These are phyloP conservation scores for Eremochloa ophiuroides DNA, from an alignment of 176 grass and related monocot species.

Conservation along the genomic window DNA sequence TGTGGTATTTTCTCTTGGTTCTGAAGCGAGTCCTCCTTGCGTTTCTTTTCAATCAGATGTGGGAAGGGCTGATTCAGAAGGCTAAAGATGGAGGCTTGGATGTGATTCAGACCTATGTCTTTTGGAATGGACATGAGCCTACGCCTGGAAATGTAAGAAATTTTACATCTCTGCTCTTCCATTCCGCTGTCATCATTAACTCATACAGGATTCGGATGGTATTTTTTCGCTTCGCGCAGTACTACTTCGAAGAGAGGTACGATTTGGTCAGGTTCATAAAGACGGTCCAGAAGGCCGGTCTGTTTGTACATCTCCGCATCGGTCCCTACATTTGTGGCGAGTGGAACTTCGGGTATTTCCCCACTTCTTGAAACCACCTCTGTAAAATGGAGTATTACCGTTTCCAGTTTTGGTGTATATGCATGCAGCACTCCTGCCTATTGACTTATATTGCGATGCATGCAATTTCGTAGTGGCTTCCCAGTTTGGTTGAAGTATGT, in stretches of 20 bases:
- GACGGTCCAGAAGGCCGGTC: conserved; percentile 73
- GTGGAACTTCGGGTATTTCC: conserved; percentile 95
- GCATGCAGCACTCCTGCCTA: conserved; percentile 4
- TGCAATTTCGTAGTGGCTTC: conserved; percentile 68
- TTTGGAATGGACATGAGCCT: conserved; percentile 98
- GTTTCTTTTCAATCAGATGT: conserved; percentile 62
- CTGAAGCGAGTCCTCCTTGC: not conserved
- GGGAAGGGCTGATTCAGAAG: conserved; percentile 93
- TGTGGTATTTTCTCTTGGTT: not conserved
- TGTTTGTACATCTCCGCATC: conserved; percentile 95
- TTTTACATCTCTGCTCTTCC: not conserved
- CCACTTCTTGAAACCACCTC: conserved; percentile 9
- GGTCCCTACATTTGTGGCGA: conserved; percentile 98
- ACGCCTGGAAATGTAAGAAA: conserved; percentile 71
- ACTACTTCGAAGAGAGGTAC: conserved; percentile 96
- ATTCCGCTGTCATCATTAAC: conserved; percentile 4
- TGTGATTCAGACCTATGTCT: conserved; percentile 97
- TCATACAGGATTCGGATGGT: not conserved
- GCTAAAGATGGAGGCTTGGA: conserved; percentile 97
- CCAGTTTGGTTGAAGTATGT: conserved; percentile 99
- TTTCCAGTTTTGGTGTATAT: not conserved
- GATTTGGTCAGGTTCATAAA: conserved; percentile 97
- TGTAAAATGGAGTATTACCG: not conserved
- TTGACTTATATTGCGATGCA: conserved; percentile 22
- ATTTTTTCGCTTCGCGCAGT: conserved; percentile 55